phyloP scores from a whole-genome alignment of 495 filamentous ascomycete genomes.

The Podospora comata region DNA sequence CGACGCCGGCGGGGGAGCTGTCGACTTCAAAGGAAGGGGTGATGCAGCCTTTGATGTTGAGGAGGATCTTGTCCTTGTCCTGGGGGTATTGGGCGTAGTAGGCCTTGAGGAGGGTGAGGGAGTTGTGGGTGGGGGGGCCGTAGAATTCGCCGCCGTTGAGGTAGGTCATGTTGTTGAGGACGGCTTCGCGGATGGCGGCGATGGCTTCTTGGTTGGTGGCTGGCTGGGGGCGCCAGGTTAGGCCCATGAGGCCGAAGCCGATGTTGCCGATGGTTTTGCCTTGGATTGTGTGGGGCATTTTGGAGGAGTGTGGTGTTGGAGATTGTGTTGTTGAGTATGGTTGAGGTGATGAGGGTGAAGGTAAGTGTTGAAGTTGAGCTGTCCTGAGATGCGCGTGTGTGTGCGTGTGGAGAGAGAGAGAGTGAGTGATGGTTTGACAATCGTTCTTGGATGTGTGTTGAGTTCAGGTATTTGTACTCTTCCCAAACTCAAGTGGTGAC shows the following conservation, averaged over 20 bases:
- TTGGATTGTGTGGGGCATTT: slow-evolving; percentile 35
- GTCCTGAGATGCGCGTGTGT: background rate
- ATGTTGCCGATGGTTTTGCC: slow-evolving; percentile 54
- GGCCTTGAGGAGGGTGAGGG: slow-evolving; percentile 57
- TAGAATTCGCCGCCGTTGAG: slow-evolving; percentile 86
- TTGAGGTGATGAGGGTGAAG: slow-evolving; percentile 1
- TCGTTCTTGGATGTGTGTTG: background rate
- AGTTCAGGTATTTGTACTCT: background rate
- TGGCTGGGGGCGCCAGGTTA: slow-evolving; percentile 62
- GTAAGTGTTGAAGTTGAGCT: slow-evolving; percentile 12
- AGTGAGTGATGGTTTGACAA: background rate
- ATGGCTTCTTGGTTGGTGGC: slow-evolving; percentile 62
- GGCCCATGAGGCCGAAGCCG: slow-evolving; percentile 62
- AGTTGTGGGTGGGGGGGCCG: slow-evolving; percentile 67
- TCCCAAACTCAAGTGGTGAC: background rate
- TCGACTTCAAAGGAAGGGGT: slow-evolving; percentile 44
- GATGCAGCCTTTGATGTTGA: slow-evolving; percentile 62
- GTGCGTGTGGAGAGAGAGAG: too few species aligned
- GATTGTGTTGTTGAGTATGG: background rate
- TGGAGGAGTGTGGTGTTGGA: background rate
- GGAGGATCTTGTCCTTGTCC: slow-evolving; percentile 62
- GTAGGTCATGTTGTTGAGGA: slow-evolving; percentile 64
- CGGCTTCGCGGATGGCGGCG: slow-evolving; percentile 61
- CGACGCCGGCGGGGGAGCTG: slow-evolving; percentile 59
- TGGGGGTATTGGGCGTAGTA: slow-evolving; percentile 68